These are phyloP conservation scores for Cystobasidiaceae sp. DNA, from an alignment of 1,284 basidiomycete genomes.

Conservation along the genomic window DNA sequence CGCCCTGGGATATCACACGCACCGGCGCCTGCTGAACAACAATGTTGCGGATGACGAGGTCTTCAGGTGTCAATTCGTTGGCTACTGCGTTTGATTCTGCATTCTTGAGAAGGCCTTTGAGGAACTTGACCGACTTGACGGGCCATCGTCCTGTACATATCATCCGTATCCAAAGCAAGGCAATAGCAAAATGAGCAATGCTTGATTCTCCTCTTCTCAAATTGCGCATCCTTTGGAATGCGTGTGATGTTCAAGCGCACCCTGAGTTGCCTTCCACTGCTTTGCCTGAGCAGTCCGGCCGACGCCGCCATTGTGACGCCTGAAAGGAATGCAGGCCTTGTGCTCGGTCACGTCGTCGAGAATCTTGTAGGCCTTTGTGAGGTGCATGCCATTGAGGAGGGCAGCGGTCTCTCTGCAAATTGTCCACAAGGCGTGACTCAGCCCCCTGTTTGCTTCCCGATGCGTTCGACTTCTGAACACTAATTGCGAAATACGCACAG, in stretches of 20 bases:
- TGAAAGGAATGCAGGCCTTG: slow-evolving; percentile 96
- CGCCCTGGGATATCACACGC: slow-evolving; percentile 33
- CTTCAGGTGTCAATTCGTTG: slow-evolving; percentile 90
- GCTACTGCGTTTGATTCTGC: slow-evolving; percentile 98
- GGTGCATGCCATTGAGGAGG: slow-evolving; percentile 68
- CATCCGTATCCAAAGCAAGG: neutral
- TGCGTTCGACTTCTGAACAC: no score
- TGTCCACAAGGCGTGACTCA: no score
- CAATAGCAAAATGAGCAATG: neutral
- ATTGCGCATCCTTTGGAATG: no score
- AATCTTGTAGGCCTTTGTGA: slow-evolving; percentile 94
- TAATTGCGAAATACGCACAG: slow-evolving; percentile 92
- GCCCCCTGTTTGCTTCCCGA: no score
- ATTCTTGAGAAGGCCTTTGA: slow-evolving; percentile 93
- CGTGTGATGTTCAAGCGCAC: no score
- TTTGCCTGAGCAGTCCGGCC: slow-evolving; percentile 96
- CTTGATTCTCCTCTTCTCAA: neutral
- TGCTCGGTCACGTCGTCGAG: slow-evolving; percentile 91
- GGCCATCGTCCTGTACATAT: slow-evolving; percentile 78
- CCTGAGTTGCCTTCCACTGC: slow-evolving; percentile 94
- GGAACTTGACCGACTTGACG: slow-evolving; percentile 96
- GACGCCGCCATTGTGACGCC: slow-evolving; percentile 93
- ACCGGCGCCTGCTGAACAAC: slow-evolving; percentile 97
- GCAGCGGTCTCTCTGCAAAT: slow-evolving; percentile 48
- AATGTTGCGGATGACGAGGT: slow-evolving; percentile 92